Evolutionary conservation across 352 stramenopile species (phyloP).

Genomic region (Globisporangium apiculatum): DNA sequence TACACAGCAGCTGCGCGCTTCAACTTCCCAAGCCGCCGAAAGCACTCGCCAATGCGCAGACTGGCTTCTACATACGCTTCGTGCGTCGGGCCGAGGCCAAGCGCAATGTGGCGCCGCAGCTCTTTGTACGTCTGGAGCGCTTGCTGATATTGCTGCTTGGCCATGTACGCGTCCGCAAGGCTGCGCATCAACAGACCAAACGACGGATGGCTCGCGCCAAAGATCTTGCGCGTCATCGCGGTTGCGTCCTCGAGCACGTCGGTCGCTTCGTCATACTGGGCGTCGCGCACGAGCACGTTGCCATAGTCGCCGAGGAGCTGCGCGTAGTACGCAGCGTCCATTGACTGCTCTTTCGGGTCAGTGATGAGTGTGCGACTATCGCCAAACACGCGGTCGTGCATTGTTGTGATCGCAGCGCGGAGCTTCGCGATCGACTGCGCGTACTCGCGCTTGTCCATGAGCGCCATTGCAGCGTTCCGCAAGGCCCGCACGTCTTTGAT

Average conservation of each 20-base stretch:
- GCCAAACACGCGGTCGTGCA: constrained; percentile 70
- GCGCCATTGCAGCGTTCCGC: constrained; percentile 68
- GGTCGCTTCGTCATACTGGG: constrained; percentile 69
- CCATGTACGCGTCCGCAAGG: constrained; percentile 76
- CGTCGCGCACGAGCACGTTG: constrained; percentile 58
- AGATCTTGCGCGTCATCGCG: constrained; percentile 67
- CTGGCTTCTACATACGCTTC: constrained; percentile 72
- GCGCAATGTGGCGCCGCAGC: constrained; percentile 61
- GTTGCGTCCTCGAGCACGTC: constrained; percentile 73
- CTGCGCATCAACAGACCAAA: constrained; percentile 66
- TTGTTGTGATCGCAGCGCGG: constrained; percentile 51
- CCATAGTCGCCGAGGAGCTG: constrained; percentile 81
- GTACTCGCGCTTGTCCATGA: constrained; percentile 61
- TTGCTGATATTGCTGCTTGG: constrained; percentile 61
- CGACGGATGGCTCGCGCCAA: constrained; percentile 73
- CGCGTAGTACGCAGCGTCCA: constrained; percentile 68
- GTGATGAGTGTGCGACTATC: constrained; percentile 34
- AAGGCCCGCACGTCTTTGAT: constrained; percentile 60
- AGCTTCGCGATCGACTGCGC: constrained; percentile 45
- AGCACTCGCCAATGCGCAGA: constrained; percentile 58
- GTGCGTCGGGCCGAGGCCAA: constrained; percentile 54
- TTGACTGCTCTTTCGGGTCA: constrained; percentile 46
- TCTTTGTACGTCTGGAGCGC: constrained; percentile 64
- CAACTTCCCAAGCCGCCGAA: constrained; percentile 59
- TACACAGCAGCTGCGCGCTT: constrained; percentile 44